Base-by-base conservation (phyloP, 495 filamentous ascomycete species). In the Apodospora peruviana region DNA sequence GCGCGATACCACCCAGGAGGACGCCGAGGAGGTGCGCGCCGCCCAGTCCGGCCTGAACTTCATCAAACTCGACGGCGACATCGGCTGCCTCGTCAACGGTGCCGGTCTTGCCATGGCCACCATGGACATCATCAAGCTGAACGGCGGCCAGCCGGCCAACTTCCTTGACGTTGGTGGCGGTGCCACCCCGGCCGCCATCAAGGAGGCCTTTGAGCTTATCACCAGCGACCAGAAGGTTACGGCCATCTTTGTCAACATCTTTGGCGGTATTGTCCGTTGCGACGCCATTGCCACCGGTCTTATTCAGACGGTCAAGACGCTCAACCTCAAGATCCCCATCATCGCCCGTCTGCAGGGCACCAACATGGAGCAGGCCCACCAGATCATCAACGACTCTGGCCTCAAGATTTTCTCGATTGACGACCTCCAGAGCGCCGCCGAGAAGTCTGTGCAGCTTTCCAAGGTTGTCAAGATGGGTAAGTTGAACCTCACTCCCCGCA, bases 51-150 rank as follows among this genome's bases (percentile, higher is more conserved):
- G 90, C 47, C 77, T 98, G 46, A 98, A 98, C 81, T 98, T 98
- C 78, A 98, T 98, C 80, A 98, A 98, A 80, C 85, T 98, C 38
- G 94, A 96, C 68, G 93, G 93, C 66, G 93, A 98, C 69, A 98
- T 98, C 67, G 93, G 93, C 65, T 98, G 93, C 77, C 78, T 98
- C 67, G 93, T 98, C 74, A 98, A 98, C 71, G 93, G 93, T 68
- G 93, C 93, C 56, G 93, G 93, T 76, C 86, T 98, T 49, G 93
- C 93, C 66, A 98, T 98, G 93, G 93, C 93, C 47, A 98, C 93
- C 58, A 98, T 98, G 93, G 93, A 98, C 71, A 97, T 98, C 73
- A 98, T 98, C 80, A 98, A 98, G 80, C 82, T 98, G 22, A 98
- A 98, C 75, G 93, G 93, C 62, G 93, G 93, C 44, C 78, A 79